Conservation (phyloP, 192 early-diverging fungal species). For the Funneliformis mosseae region DNA sequence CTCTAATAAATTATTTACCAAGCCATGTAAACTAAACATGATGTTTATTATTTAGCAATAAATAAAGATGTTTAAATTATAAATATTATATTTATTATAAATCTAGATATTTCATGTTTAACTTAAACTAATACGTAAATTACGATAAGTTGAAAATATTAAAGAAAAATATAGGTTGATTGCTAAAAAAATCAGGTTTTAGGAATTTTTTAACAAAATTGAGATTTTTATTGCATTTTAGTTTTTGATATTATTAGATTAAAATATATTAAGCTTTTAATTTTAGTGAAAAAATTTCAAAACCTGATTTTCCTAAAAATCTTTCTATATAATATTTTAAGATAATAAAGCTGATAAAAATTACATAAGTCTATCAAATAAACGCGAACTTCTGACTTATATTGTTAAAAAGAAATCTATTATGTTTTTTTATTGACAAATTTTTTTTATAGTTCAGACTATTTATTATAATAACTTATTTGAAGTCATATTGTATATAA, state of each 20-base stretch:
- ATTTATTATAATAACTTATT: conserved; percentile 23
- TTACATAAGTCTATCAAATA: conserved; percentile 22
- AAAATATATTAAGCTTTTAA: too few species aligned
- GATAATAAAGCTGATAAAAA: conserved; percentile 13
- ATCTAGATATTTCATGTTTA: conserved; percentile 26
- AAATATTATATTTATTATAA: conserved; percentile 17
- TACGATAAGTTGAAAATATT: conserved; percentile 17
- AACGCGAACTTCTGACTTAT: conserved; percentile 20
- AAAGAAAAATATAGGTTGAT: too few species aligned
- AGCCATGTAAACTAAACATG: conserved; percentile 9
- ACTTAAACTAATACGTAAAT: conserved; percentile 16
- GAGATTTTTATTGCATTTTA: too few species aligned
- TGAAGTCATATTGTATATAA: conserved; percentile 32
- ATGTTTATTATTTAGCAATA: not conserved
- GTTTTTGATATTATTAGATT: too few species aligned
- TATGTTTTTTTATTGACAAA: conserved; percentile 16
- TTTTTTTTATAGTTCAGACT: conserved; percentile 9
- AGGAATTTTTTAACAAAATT: too few species aligned
- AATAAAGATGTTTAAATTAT: not conserved
- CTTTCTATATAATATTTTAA: conserved; percentile 12
- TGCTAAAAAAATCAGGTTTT: too few species aligned
- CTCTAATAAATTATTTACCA: conserved; percentile 21
- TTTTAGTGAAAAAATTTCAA: too few species aligned
- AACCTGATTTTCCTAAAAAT: too few species aligned
- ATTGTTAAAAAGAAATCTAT: conserved; percentile 23